phyloP scores from a whole-genome alignment of 345 rosid genomes.

The Odontarrhena argentea region DNA sequence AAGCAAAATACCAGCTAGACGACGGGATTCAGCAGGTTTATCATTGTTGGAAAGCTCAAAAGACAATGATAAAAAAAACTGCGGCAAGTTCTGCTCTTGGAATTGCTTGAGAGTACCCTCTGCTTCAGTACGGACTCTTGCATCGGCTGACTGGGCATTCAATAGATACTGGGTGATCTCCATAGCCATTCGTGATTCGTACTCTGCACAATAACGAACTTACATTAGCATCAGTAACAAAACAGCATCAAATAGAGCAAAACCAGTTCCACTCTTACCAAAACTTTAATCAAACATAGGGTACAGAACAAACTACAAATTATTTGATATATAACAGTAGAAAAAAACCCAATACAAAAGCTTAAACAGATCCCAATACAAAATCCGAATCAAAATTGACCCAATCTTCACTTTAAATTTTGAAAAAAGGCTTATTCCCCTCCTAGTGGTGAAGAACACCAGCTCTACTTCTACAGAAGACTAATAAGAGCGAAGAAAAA shows the following conservation, averaged over 20 bases:
- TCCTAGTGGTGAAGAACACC: background rate
- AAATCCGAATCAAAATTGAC: background rate
- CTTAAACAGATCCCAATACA: background rate
- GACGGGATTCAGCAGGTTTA: conserved; percentile 79
- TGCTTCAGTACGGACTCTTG: conserved; percentile 76
- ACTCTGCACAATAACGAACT: conserved; percentile 37
- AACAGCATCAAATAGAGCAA: background rate
- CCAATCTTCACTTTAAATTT: background rate
- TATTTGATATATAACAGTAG: too few relatives aligned
- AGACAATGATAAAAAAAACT: conserved; percentile 67
- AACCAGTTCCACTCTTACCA: background rate
- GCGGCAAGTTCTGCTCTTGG: conserved; percentile 83
- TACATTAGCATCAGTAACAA: background rate
- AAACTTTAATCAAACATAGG: background rate
- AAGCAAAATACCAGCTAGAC: conserved; percentile 88
- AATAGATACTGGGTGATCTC: conserved; percentile 77
- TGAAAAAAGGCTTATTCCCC: background rate
- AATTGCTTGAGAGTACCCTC: conserved; percentile 70
- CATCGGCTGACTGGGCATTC: conserved; percentile 82
- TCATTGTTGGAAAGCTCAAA: conserved; percentile 79
- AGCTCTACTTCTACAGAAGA: background rate
- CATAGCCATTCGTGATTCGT: conserved; percentile 61
- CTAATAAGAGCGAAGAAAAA: background rate
- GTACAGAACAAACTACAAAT: background rate
- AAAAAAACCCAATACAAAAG: too few relatives aligned